phyloP scores from a whole-genome alignment of 208 protist genomes.

The Trypanosoma theileri region DNA sequence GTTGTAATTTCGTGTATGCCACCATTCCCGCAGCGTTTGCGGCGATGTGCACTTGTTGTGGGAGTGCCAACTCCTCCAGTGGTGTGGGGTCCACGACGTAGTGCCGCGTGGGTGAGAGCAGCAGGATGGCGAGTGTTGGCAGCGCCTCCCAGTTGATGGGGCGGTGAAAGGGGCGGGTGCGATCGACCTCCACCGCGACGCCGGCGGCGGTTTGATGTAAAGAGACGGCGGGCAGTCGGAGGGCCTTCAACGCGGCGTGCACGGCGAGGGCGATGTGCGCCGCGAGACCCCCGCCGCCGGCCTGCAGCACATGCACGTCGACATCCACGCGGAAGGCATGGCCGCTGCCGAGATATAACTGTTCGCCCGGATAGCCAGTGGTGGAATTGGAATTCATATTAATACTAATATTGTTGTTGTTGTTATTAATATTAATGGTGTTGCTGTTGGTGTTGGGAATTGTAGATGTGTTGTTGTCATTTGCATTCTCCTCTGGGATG shows the following conservation, averaged over 20 bases:
- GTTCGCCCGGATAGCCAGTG: slow-evolving; percentile 45
- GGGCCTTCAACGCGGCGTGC: slow-evolving; percentile 54
- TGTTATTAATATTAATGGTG: too few relatives aligned
- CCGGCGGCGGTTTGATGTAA: slow-evolving; percentile 55
- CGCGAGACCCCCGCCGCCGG: slow-evolving; percentile 59
- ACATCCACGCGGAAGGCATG: slow-evolving; percentile 81
- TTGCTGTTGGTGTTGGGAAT: background rate
- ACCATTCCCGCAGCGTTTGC: slow-evolving; percentile 53
- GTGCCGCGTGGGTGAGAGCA: slow-evolving; percentile 71
- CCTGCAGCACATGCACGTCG: slow-evolving; percentile 77
- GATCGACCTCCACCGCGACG: slow-evolving; percentile 76
- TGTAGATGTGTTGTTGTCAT: too few relatives aligned
- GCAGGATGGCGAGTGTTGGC: slow-evolving; percentile 57
- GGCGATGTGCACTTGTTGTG: slow-evolving; percentile 74
- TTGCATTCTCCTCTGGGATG: slow-evolving; percentile 1
- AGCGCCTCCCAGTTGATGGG: slow-evolving; percentile 59
- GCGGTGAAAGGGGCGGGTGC: slow-evolving; percentile 46
- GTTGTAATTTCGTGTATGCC: slow-evolving; percentile 56
- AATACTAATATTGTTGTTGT: background rate
- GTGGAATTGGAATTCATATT: background rate
- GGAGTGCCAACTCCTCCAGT: slow-evolving; percentile 76
- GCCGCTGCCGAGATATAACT: slow-evolving; percentile 74
- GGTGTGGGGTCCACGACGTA: slow-evolving; percentile 74
- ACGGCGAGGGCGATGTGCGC: slow-evolving; percentile 57
- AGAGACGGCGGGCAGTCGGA: slow-evolving; percentile 59